A percentile compares a stretch with the other conserved stretches of the same genome.
Conservation (phyloP, 192 early-diverging fungal species). For the Gaertneriomyces sp. region DNA sequence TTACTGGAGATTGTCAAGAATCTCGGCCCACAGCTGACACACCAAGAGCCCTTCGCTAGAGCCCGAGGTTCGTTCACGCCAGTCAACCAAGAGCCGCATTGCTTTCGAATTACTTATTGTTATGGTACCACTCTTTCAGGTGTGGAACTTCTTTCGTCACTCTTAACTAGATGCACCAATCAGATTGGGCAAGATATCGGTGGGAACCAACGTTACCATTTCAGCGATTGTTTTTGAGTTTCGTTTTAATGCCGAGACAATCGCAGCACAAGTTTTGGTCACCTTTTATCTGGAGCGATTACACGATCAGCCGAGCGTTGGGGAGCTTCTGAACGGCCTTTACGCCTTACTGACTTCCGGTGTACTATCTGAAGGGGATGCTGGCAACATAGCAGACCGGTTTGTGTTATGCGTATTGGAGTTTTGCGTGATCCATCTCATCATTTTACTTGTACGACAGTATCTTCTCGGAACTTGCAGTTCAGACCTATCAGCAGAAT, state of each 20-base stretch:
- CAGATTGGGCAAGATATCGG: constrained; percentile 46
- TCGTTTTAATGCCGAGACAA: background rate
- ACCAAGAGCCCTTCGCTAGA: constrained; percentile 78
- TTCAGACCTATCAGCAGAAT: constrained; percentile 89
- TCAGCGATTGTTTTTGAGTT: background rate
- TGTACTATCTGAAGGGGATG: constrained; percentile 16
- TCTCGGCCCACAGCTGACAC: constrained; percentile 73
- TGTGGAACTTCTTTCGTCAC: constrained; percentile 49
- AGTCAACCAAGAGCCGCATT: background rate
- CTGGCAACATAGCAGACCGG: constrained; percentile 18
- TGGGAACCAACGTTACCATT: constrained; percentile 6
- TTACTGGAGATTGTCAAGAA: constrained; percentile 75
- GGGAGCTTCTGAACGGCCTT: constrained; percentile 39
- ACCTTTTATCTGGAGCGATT: constrained; percentile 45
- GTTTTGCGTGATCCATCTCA: constrained; percentile 1
- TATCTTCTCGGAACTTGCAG: constrained; percentile 77
- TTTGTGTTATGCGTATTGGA: background rate
- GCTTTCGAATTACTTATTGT: background rate
- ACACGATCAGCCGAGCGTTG: constrained; percentile 43
- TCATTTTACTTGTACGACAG: constrained; percentile 21
- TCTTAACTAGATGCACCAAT: constrained; percentile 39
- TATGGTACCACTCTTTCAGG: constrained; percentile 2
- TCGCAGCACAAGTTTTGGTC: constrained; percentile 35
- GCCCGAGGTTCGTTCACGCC: constrained; percentile 60
- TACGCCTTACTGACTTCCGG: constrained; percentile 33